Evolutionary conservation across 140 eudicot species (phyloP), one percentile per base, ranked within the genome.

Genomic region (Senecio squalidus): DNA sequence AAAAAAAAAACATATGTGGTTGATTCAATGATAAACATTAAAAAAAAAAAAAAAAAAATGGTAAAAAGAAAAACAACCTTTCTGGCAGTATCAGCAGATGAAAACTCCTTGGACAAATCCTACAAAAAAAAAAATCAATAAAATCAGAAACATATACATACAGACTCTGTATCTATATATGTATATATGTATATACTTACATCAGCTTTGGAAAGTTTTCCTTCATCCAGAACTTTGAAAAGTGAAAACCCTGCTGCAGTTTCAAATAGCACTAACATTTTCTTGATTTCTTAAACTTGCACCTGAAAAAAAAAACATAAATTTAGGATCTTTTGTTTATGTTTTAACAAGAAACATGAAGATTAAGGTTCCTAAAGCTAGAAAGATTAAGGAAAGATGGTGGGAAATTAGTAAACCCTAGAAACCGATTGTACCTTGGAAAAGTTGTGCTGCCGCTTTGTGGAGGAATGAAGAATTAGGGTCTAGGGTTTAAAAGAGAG

Each of bases 101-200:
- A 23, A 62, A 93, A 93, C 60, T 88, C 99, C 81, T 93, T 88
- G 67, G 76, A 76, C 44, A 93, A 69, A 66, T 93, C 95, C 99
- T 93, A 79, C 26, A 78, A 68, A 67, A 3, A 67, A 36, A 11
- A 52, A 57, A 24, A 9, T 16, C 9, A 55, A 34, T 2, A 15
- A 36, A 39, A 52, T 31, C 43, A 58, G 14, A n/a, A 13, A 25
- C 5, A 49, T 0, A 51, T 23, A 5, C 4, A 41, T 4, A 3
- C 9, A 22, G 22, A n/a, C 4, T 4, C 9, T 0, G 22, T 1
- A 9, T 0, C 36, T 49, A 24, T n/a, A 16, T 10, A 55, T 24
- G 4, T 44, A 6, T 9, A 25, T 25, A 47, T 23, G 9, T 28
- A 34, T 45, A 9, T 28, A 68, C 66, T 72, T 46, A 82, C 95